Percentiles rank a stretch among this genome's conserved stretches.
phyloP scores from a whole-genome alignment of 2,329 filamentous ascomycete genomes.

The Aspergillus viridinutans region DNA sequence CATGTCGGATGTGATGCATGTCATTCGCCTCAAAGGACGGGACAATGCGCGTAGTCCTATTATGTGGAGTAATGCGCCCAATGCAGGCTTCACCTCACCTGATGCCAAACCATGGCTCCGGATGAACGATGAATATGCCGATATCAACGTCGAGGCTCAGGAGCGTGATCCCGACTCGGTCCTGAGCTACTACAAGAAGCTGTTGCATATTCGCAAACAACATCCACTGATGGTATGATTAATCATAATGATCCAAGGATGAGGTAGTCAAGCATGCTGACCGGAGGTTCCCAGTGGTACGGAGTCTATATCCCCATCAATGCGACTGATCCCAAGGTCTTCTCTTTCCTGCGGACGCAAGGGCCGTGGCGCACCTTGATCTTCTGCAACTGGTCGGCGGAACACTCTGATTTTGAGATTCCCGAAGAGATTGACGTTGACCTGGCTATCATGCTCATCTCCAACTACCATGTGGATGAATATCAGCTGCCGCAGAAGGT shows the following conservation, averaged over 20 bases:
- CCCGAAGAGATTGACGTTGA: slow-evolving; percentile 14
- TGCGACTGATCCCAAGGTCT: slow-evolving; percentile 9
- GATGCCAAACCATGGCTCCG: slow-evolving; percentile 58
- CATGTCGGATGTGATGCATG: slow-evolving; percentile 13
- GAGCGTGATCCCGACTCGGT: slow-evolving; percentile 38
- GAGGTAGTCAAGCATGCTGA: neutral
- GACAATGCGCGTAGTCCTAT: slow-evolving; percentile 65
- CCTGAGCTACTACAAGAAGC: slow-evolving; percentile 54
- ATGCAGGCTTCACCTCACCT: slow-evolving; percentile 57
- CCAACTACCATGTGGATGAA: slow-evolving; percentile 11
- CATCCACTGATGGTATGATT: slow-evolving; percentile 25
- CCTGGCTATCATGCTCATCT: slow-evolving; percentile 11
- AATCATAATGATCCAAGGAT: neutral
- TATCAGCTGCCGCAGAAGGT: slow-evolving; percentile 2
- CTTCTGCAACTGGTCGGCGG: slow-evolving; percentile 11
- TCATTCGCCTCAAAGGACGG: slow-evolving; percentile 29
- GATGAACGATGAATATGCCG: slow-evolving; percentile 55
- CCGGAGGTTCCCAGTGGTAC: slow-evolving; percentile 8
- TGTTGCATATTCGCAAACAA: slow-evolving; percentile 53
- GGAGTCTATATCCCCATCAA: slow-evolving; percentile 15
- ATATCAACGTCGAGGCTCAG: slow-evolving; percentile 53
- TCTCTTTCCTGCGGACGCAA: slow-evolving; percentile 13
- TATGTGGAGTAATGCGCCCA: slow-evolving; percentile 55
- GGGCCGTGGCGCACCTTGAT: slow-evolving; percentile 12
- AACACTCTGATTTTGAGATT: slow-evolving; percentile 5